A percentile compares a stretch with the other conserved stretches of the same genome.
These are phyloP conservation scores for Daedaleopsis sinensis DNA, from an alignment of 768 basidiomycete species.

Conservation along the genomic window DNA sequence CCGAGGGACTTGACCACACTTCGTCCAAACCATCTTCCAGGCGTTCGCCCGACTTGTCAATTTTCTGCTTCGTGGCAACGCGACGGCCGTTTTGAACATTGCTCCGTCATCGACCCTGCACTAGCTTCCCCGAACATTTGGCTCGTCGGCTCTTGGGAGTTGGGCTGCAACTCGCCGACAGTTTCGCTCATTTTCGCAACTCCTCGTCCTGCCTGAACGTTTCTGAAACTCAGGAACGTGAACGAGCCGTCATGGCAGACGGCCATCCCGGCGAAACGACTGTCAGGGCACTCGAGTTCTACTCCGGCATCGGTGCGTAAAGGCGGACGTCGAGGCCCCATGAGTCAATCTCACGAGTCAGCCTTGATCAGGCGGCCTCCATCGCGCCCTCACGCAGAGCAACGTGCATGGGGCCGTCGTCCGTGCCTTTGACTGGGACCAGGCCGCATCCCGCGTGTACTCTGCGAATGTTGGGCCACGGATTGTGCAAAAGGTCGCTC, in stretches of 20 bases:
- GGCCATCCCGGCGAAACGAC: slow-evolving; percentile 4
- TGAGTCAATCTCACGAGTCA: slow-evolving; percentile 5
- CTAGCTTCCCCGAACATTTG: neutral
- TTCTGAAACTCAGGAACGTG: neutral
- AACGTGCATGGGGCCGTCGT: slow-evolving; percentile 49
- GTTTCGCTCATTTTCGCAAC: slow-evolving; percentile 4
- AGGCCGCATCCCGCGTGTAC: slow-evolving; percentile 72
- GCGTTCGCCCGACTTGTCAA: slow-evolving; percentile 11
- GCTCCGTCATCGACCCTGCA: slow-evolving; percentile 13
- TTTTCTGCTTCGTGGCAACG: slow-evolving; percentile 9
- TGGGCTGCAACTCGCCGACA: neutral
- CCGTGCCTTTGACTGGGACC: slow-evolving; percentile 86
- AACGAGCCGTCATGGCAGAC: neutral
- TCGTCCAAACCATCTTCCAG: slow-evolving; percentile 9
- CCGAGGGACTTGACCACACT: neutral
- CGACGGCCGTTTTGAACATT: slow-evolving; percentile 5
- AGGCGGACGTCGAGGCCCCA: neutral
- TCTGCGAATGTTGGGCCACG: slow-evolving; percentile 54
- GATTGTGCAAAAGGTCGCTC: slow-evolving; percentile 53
- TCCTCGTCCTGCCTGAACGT: neutral
- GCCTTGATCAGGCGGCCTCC: slow-evolving; percentile 71
- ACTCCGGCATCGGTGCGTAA: slow-evolving; percentile 72
- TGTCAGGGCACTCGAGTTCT: slow-evolving; percentile 59
- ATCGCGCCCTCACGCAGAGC: slow-evolving; percentile 64
- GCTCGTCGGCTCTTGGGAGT: neutral